Evolutionary conservation across 495 filamentous ascomycete species (phyloP).

Genomic region (Choiromyces venosus): DNA sequence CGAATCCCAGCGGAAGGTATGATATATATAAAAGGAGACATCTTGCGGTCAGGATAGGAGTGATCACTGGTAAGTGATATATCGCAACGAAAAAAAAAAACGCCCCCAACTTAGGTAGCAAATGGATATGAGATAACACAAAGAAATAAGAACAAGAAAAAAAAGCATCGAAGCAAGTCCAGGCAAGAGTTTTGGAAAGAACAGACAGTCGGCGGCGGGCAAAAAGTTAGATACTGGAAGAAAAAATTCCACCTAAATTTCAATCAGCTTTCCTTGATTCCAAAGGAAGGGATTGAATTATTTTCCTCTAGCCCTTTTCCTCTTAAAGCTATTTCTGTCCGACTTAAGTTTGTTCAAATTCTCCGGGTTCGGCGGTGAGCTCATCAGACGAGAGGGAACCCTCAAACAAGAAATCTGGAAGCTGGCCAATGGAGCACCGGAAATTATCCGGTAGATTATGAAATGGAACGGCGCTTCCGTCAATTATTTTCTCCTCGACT

Average conservation of each 20-base stretch:
- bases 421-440: background rate
- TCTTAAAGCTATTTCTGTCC: background rate
- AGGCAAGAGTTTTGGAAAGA: background rate
- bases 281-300: background rate
- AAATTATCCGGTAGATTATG: background rate
- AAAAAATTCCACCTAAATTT: background rate
- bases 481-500: background rate
- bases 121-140: background rate
- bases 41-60: background rate
- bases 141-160: background rate
- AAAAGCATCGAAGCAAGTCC: background rate
- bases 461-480: background rate
- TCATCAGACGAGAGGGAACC: background rate
- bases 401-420: background rate
- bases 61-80: background rate
- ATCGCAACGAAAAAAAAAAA: background rate
- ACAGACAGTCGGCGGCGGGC: background rate
- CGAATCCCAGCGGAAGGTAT: background rate
- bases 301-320: background rate
- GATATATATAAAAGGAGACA: background rate
- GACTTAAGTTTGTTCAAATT: background rate
- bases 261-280: background rate
- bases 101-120: background rate
- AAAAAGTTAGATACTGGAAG: background rate
- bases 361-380: background rate